Percentiles rank a stretch among this genome's conserved stretches.
phyloP scores from a whole-genome alignment of 108 stramenopile genomes.

The Halocafeteria seosinensis region DNA sequence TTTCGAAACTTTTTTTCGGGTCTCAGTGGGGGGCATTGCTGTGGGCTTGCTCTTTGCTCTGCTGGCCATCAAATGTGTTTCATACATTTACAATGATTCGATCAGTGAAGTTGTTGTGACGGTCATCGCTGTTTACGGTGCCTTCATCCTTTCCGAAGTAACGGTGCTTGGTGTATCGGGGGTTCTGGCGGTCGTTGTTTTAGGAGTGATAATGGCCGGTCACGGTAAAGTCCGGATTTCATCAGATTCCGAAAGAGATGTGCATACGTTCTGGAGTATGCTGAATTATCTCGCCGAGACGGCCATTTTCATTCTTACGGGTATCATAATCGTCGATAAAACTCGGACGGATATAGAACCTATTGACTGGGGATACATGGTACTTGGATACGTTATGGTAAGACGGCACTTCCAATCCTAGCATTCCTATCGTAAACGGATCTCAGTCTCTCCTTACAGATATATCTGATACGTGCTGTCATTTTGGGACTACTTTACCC shows the following conservation, averaged over 20 bases:
- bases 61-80: not conserved
- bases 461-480: conserved; percentile 5
- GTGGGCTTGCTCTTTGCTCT: not conserved
- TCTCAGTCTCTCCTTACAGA: too few relatives aligned
- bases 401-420: too few relatives aligned
- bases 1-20: not conserved
- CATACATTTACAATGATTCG: not conserved
- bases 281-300: conserved; percentile 67
- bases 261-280: conserved; percentile 57
- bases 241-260: conserved; percentile 13
- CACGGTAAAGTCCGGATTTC: not conserved
- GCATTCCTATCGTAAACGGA: too few relatives aligned
- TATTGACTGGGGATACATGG: not conserved
- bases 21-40: not conserved
- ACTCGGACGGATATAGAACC: not conserved
- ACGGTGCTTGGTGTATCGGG: conserved; percentile 2
- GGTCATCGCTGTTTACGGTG: not conserved
- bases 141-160: conserved; percentile 8
- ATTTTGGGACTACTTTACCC: conserved; percentile 5
- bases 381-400: not conserved
- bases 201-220: not conserved
- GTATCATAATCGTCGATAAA: conserved; percentile 49
- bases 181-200: conserved; percentile 6
- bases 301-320: conserved; percentile 65
- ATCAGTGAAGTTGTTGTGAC: conserved; percentile 4